phyloP scores from a whole-genome alignment of 495 filamentous ascomycete species.

The Xanthoparmelia taractica region DNA sequence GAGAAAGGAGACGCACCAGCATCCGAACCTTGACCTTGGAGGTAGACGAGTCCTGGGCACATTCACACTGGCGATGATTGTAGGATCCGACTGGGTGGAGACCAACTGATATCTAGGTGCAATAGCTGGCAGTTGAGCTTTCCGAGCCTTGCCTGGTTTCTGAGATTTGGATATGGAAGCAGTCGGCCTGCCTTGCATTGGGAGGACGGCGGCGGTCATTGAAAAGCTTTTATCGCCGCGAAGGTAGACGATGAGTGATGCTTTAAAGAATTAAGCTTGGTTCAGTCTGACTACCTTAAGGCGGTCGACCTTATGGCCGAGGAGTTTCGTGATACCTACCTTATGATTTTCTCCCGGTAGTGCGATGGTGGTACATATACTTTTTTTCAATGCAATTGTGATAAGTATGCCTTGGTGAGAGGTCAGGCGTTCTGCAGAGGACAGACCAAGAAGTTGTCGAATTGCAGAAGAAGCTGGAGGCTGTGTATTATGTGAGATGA shows the following conservation, averaged over 20 bases:
- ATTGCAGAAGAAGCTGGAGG: neutral
- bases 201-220: conserved; percentile 15
- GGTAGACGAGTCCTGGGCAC: conserved; percentile 44
- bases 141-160: neutral
- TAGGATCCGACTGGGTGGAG: conserved; percentile 8
- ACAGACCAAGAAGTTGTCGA: neutral
- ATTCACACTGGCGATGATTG: conserved; percentile 24
- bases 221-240: neutral
- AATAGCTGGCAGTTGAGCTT: conserved; percentile 38
- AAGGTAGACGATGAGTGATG: neutral
- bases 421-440: neutral
- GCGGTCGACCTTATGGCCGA: neutral
- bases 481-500: neutral
- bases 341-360: neutral
- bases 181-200: conserved; percentile 1
- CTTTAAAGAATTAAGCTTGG: neutral
- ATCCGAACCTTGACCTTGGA: conserved; percentile 46
- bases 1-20: conserved; percentile 38
- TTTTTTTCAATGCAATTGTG: neutral
- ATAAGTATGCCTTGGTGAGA: neutral
- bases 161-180: conserved; percentile 6
- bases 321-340: neutral
- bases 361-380: neutral
- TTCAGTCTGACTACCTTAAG: neutral
- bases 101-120: conserved; percentile 41